Evolutionary conservation across 2,329 filamentous ascomycete genomes (phyloP), one percentile per base, ranked within the genome.

Genomic region (Fulvia fulva): DNA sequence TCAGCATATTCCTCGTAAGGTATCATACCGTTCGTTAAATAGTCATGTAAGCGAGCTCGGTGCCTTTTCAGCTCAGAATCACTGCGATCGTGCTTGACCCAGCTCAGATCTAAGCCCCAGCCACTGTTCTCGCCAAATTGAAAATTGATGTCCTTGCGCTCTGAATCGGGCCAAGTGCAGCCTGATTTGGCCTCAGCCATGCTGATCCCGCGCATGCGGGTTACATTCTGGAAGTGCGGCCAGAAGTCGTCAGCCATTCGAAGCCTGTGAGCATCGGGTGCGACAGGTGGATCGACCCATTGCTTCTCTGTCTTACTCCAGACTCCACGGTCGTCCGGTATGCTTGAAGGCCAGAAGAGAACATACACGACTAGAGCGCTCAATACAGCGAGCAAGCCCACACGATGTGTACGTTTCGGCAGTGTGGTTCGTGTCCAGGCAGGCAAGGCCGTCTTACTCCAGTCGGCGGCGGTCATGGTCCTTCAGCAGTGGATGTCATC

Each of bases 1-100:
- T 66, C 53, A 11, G 55, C 50, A 26, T 62, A 47, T 14, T 55
- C 51, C 37, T 59, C 62, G 46, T 61, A 70, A 5, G 66, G 66
- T 6, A 67, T 46, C 22, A 70, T 47, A 19, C 55, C 61, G 12
- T 60, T 58, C 37, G 53, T 55, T n/a, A 70, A 56, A 32, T 61
- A 65, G 16, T 62, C 53, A 11, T 67, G 65, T 65, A 65, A 66
- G 30, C 55, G 50, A 19, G 22, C 25, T 23, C 55, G 37, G 21
- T 45, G 43, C 19, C 14, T 45, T 12, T 52, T 25, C 19, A 57
- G 16, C 43, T 57, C 55, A 37, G 41, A 8, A 25, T 53, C 44
- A 12, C 22, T 28, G 8, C 41, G 26, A 28, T 52, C 49, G 9
- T 53, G 51, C 22, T 28, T 53, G 11, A 44, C 37, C 55, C 55